Base-by-base conservation (phyloP, 768 basidiomycete genomes). In the Mycena epipterygia region DNA sequence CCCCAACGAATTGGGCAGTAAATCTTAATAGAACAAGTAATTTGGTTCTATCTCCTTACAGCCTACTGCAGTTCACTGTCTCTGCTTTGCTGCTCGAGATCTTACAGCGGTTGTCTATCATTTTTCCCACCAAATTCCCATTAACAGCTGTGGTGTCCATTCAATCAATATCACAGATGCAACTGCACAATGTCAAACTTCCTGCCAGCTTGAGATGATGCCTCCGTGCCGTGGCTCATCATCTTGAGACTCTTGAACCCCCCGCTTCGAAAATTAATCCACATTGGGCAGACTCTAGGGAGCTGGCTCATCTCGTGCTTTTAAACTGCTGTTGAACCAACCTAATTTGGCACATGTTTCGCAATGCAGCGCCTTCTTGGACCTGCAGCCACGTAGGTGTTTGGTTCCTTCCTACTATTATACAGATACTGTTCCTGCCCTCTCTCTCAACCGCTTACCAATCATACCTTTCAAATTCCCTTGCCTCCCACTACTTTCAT, bases 101-200 rank as follows among this genome's bases (percentile, higher is more conserved):
- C n/a, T n/a, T n/a, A n/a, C n/a, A n/a, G n/a, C n/a, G n/a, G 41
- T 42, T 48, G 46, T 48, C n/a, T 48, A 48, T 48, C 46, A 48
- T 48, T 25, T 48, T 48, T 42, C 46, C 46, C 4, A 48, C 27
- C 27, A 27, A 51, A 51, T 51, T 29, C 13, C 49, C 29, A 51
- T 51, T 51, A 51, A 51, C 49, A 29, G 27, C 49, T 51, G 27
- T 51, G 27, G 27, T 51, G 49, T 51, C 27, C 49, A 51, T 51
- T 51, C 49, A 51, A 29, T 51, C 49, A 14, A 51, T 17, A 51
- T 51, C 49, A 29, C 49, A 51, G 49, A 51, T 51, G 49, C 27
- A 51, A 37, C 35, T 14, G 35, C 35, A 37, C 6, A 14, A 6
- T 30, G 49, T 51, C 27, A 19, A 4, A 46, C 21, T 46, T 46